Evolutionary conservation across 192 early-diverging fungal genomes (phyloP).

Genomic region (Geranomyces michiganensis): DNA sequence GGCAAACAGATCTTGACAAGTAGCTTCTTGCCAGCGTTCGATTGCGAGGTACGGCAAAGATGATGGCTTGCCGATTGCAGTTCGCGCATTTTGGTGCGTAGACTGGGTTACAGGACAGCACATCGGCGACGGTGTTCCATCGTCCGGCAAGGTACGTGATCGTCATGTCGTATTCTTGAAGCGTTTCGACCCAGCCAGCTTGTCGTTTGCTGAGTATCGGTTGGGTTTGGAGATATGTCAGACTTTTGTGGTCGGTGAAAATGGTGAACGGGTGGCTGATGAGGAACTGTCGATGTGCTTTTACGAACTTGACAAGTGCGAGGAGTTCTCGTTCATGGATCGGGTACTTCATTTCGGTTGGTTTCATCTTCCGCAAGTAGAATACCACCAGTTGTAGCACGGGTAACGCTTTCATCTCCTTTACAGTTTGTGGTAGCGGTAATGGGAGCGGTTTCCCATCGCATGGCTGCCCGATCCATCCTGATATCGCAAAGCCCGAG

Average conservation of each 20-base stretch:
- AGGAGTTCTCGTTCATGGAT: slow-evolving; percentile 26
- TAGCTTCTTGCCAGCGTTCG: too few species aligned
- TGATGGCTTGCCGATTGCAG: not conserved
- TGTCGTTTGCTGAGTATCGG: slow-evolving; percentile 37
- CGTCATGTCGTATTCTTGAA: slow-evolving; percentile 19
- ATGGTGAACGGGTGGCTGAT: not conserved
- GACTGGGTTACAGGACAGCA: slow-evolving; percentile 22
- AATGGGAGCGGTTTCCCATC: not conserved
- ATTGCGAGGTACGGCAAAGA: too few species aligned
- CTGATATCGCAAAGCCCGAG: slow-evolving; percentile 7
- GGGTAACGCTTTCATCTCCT: slow-evolving; percentile 2
- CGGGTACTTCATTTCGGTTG: slow-evolving; percentile 11
- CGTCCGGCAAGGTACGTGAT: slow-evolving; percentile 26
- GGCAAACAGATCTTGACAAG: too few species aligned
- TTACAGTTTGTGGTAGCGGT: not conserved
- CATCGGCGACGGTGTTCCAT: slow-evolving; percentile 41
- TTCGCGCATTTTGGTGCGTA: slow-evolving; percentile 17
- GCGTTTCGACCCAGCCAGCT: slow-evolving; percentile 34
- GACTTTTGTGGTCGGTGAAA: slow-evolving; percentile 39
- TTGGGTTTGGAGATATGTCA: slow-evolving; percentile 41
- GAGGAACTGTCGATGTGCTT: not conserved
- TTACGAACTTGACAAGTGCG: slow-evolving; percentile 15
- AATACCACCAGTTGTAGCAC: slow-evolving; percentile 2
- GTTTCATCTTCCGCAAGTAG: slow-evolving; percentile 23
- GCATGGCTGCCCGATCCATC: not conserved